Evolutionary conservation across 2,329 filamentous ascomycete genomes (phyloP).

Genomic region (Pestalotiopsis sp.): DNA sequence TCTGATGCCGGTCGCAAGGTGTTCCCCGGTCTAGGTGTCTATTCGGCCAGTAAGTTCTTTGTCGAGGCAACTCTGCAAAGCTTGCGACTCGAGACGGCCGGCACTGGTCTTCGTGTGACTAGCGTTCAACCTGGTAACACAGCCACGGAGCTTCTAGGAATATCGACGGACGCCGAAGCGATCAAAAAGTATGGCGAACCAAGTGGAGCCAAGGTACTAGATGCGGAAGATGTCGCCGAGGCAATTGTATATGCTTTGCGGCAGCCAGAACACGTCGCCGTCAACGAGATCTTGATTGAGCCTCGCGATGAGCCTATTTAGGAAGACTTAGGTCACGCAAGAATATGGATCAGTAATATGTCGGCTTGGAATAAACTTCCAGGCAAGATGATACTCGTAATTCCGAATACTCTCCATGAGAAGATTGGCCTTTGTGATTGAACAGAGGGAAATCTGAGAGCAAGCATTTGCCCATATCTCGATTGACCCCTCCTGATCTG

Average conservation of each 20-base stretch:
- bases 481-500: no score
- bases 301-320: conserved; percentile 74
- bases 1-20: conserved; percentile 81
- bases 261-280: conserved; percentile 73
- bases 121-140: conserved; percentile 77
- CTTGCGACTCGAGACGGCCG: conserved; percentile 74
- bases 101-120: conserved; percentile 71
- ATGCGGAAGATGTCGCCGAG: conserved; percentile 69
- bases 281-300: conserved; percentile 81
- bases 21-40: conserved; percentile 79
- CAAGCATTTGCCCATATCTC: no score
- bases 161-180: conserved; percentile 76
- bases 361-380: no score
- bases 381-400: no score
- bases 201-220: conserved; percentile 72
- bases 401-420: no score
- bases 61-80: conserved; percentile 79
- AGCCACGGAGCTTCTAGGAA: conserved; percentile 68
- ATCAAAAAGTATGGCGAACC: conserved; percentile 78
- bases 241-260: conserved; percentile 74
- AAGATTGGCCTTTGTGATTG: no score
- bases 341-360: no score
- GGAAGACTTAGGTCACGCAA: conserved; percentile 3
- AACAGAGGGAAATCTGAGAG: no score
- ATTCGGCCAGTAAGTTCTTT: conserved; percentile 83